Evolutionary conservation across 179 eudicot species (phyloP).

Genomic region (Amaranthus tricolor): DNA sequence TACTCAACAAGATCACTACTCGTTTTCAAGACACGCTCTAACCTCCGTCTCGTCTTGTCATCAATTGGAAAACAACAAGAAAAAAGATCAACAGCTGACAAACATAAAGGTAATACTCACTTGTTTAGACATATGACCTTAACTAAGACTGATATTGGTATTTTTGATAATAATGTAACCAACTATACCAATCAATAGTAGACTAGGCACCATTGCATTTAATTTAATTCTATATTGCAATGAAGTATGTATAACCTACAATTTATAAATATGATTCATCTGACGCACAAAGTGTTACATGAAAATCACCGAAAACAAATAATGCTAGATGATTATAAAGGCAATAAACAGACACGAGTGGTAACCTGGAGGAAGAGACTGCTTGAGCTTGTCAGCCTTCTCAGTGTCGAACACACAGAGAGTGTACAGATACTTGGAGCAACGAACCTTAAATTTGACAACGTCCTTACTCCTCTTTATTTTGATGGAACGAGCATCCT

Average conservation of each 20-base stretch:
- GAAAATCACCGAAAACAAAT: not conserved
- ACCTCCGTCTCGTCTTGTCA: too few relatives aligned
- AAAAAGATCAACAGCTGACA: too few relatives aligned
- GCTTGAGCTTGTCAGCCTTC: slow-evolving; percentile 42
- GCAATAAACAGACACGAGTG: not conserved
- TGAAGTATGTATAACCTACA: not conserved
- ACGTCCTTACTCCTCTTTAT: slow-evolving; percentile 49
- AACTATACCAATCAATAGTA: too few relatives aligned
- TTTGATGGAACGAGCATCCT: slow-evolving; percentile 48
- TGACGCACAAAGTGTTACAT: not conserved
- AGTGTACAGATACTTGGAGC: slow-evolving; percentile 31
- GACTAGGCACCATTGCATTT: too few relatives aligned
- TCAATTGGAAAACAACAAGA: too few relatives aligned
- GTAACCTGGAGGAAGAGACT: slow-evolving; percentile 45
- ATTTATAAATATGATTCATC: not conserved
- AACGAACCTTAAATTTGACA: slow-evolving; percentile 1
- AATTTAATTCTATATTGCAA: not conserved
- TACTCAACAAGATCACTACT: too few relatives aligned
- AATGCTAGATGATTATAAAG: too few relatives aligned
- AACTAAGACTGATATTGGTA: too few relatives aligned
- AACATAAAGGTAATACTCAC: too few relatives aligned
- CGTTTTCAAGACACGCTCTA: too few relatives aligned
- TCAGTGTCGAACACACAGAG: slow-evolving; percentile 31
- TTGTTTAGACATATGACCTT: too few relatives aligned
- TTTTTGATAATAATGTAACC: too few relatives aligned